phyloP scores from a whole-genome alignment of 2,329 filamentous ascomycete genomes.

The Verruconis gallopava region DNA sequence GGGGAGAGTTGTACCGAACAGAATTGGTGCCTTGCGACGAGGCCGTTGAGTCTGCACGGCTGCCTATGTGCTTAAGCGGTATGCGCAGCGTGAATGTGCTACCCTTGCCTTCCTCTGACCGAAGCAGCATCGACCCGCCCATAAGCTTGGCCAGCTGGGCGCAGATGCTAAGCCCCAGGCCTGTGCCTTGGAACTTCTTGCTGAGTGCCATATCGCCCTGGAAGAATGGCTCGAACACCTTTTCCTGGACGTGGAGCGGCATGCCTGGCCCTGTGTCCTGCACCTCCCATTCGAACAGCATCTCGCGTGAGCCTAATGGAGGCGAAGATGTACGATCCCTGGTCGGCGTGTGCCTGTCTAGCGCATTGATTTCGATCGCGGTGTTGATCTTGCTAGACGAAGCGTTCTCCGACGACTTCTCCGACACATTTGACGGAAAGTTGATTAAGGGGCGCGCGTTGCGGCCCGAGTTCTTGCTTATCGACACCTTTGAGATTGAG shows the following conservation, averaged over 20 bases:
- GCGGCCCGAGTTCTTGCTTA: slow-evolving; percentile 19
- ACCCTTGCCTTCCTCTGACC: slow-evolving; percentile 59
- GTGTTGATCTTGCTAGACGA: slow-evolving; percentile 22
- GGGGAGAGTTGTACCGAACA: slow-evolving; percentile 16
- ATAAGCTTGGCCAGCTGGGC: slow-evolving; percentile 74
- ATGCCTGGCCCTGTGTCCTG: slow-evolving; percentile 83
- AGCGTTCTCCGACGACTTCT: slow-evolving; percentile 1
- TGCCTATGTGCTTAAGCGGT: slow-evolving; percentile 63
- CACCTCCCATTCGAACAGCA: slow-evolving; percentile 77
- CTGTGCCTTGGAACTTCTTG: slow-evolving; percentile 83
- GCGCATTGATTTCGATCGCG: slow-evolving; percentile 31
- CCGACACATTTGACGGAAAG: slow-evolving; percentile 2
- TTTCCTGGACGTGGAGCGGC: slow-evolving; percentile 59
- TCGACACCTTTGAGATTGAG: slow-evolving; percentile 9
- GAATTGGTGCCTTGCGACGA: slow-evolving; percentile 17
- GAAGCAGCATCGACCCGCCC: slow-evolving; percentile 61
- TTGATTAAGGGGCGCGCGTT: slow-evolving; percentile 19
- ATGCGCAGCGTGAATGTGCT: slow-evolving; percentile 75
- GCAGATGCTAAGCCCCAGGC: slow-evolving; percentile 78
- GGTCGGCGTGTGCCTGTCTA: slow-evolving; percentile 23
- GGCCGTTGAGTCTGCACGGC: slow-evolving; percentile 44
- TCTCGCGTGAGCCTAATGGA: slow-evolving; percentile 15
- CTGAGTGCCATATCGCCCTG: slow-evolving; percentile 83
- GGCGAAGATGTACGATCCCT: neutral
- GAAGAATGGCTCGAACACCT: slow-evolving; percentile 88